Conservation (phyloP, 2,329 filamentous ascomycete species). For the Ophiosphaerella korrae region DNA sequence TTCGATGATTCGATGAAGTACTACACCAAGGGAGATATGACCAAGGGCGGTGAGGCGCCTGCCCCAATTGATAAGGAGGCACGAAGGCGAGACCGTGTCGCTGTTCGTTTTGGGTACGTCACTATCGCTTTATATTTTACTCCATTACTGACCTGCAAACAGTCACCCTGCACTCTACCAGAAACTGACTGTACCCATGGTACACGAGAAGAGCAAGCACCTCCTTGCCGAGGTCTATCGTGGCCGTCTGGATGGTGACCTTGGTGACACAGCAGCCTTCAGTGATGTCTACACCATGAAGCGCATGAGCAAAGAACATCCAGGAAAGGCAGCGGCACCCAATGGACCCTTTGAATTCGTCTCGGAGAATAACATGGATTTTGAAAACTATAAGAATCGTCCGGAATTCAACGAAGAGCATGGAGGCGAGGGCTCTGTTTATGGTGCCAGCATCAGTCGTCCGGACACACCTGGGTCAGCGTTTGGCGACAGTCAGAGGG, state of each 20-base stretch:
- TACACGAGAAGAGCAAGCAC: conserved; percentile 87
- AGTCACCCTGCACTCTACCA: conserved; percentile 87
- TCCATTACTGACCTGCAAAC: not conserved
- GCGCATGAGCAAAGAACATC: conserved; percentile 68
- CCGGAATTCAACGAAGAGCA: conserved; percentile 86
- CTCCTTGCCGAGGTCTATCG: conserved; percentile 84
- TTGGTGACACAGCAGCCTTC: conserved; percentile 68
- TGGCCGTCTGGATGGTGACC: conserved; percentile 72
- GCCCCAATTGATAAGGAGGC: conserved; percentile 50
- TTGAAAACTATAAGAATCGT: conserved; percentile 88
- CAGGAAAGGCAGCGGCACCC: conserved; percentile 56
- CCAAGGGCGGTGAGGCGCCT: conserved; percentile 54
- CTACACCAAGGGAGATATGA: conserved; percentile 70
- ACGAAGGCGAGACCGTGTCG: conserved; percentile 67
- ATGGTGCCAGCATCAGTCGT: conserved; percentile 64
- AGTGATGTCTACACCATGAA: conserved; percentile 83
- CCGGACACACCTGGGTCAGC: conserved; percentile 63
- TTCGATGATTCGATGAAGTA: conserved; percentile 84
- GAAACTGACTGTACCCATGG: conserved; percentile 91
- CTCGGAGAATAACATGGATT: conserved; percentile 83
- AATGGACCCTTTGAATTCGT: conserved; percentile 82
- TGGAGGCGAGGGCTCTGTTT: conserved; percentile 69
- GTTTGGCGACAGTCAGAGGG: conserved; percentile 28
- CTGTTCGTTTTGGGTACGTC: conserved; percentile 68
- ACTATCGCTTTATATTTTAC: not conserved